Conservation (phyloP, 345 rosid species). For the Geranium brycei region DNA sequence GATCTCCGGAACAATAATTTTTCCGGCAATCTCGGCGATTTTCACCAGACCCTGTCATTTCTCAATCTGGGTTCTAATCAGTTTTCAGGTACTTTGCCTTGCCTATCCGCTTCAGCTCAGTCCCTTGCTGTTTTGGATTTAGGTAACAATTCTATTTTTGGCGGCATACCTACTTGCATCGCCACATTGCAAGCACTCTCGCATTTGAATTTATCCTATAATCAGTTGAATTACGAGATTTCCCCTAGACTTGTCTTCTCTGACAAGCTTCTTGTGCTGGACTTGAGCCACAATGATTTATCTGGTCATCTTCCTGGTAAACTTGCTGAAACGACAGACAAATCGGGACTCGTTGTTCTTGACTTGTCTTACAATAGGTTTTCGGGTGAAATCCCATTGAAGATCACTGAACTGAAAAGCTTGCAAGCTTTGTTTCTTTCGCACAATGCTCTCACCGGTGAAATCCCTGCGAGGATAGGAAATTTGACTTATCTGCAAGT, state of each 20-base stretch:
- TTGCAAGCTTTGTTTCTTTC: constrained; percentile 83
- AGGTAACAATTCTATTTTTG: constrained; percentile 53
- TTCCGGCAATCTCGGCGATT: constrained; percentile 40
- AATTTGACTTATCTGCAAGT: constrained; percentile 81
- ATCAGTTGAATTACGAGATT: constrained; percentile 47
- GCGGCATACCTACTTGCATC: constrained; percentile 78
- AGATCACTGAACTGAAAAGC: constrained; percentile 62
- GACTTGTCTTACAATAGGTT: constrained; percentile 70
- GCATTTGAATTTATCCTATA: constrained; percentile 58
- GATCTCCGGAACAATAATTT: constrained; percentile 60
- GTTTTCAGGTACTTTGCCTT: constrained; percentile 73
- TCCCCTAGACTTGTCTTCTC: constrained; percentile 63
- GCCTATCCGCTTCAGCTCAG: constrained; percentile 46
- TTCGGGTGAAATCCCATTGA: constrained; percentile 56
- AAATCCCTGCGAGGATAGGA: constrained; percentile 73
- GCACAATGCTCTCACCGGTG: constrained; percentile 58
- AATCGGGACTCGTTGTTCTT: constrained; percentile 58
- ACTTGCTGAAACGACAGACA: constrained; percentile 56
- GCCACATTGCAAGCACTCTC: no score
- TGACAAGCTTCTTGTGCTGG: constrained; percentile 60
- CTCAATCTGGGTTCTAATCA: constrained; percentile 61
- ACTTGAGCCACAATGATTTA: constrained; percentile 67
- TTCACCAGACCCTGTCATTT: constrained; percentile 44
- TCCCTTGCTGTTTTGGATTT: constrained; percentile 46
- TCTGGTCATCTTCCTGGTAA: no score